These are phyloP conservation scores for Claviceps lovelessii DNA, from an alignment of 2,329 filamentous ascomycete species.

Conservation along the genomic window DNA sequence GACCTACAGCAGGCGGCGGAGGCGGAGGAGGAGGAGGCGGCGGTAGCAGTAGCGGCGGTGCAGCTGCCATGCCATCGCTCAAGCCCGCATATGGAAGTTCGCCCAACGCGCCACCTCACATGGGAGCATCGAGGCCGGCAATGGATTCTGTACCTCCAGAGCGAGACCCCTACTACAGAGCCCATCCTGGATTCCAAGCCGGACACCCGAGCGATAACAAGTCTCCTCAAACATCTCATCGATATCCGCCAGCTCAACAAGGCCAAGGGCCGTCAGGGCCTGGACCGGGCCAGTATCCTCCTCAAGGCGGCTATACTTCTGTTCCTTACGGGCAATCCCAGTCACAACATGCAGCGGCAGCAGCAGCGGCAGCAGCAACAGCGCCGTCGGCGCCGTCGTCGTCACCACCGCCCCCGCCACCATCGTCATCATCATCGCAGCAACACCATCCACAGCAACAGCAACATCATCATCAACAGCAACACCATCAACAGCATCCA, in stretches of 20 bases:
- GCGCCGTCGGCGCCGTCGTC: conserved; percentile 31
- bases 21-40: not conserved
- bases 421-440: conserved; percentile 11
- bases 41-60: conserved; percentile 17
- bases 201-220: conserved; percentile 25
- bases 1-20: conserved; percentile 8
- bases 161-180: conserved; percentile 33
- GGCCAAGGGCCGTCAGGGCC: conserved; percentile 13
- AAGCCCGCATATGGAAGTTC: conserved; percentile 39
- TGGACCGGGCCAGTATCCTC: conserved; percentile 23
- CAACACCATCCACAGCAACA: conserved; percentile 21
- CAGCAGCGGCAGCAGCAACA: conserved; percentile 5
- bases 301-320: conserved; percentile 29
- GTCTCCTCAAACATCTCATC: conserved; percentile 33
- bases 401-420: conserved; percentile 31
- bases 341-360: conserved; percentile 20
- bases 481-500: conserved; percentile 12
- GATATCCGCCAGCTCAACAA: conserved; percentile 29
- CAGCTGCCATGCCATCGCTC: conserved; percentile 37
- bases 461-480: not conserved
- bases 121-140: conserved; percentile 29
- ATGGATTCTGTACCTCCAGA: conserved; percentile 25
- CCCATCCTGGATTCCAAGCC: conserved; percentile 21
- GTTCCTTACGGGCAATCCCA: conserved; percentile 24
- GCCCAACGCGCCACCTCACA: conserved; percentile 31